A percentile compares a stretch with the other conserved stretches of the same genome.
phyloP scores from a whole-genome alignment of 2,329 filamentous ascomycete genomes.

The Trichoderma gracile region DNA sequence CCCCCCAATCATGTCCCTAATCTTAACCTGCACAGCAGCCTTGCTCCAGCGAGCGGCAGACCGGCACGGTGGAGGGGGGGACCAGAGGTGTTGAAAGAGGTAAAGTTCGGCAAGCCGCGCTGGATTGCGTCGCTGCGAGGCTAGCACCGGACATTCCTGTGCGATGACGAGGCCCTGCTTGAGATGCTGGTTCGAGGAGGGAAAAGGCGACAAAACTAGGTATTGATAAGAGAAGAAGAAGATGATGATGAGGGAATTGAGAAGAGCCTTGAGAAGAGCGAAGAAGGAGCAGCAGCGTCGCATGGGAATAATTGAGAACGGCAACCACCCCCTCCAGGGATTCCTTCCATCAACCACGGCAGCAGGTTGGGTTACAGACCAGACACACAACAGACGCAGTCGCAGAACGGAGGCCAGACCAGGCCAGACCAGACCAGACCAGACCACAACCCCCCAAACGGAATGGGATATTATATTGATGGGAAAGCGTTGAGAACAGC shows the following conservation, averaged over 20 bases:
- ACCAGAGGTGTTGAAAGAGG: constrained; percentile 14
- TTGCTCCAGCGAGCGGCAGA: constrained; percentile 22
- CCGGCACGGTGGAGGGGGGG: constrained; percentile 21
- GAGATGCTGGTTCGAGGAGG: background rate
- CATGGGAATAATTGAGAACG: too few relatives aligned
- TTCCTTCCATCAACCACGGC: too few relatives aligned
- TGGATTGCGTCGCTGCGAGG: constrained; percentile 4
- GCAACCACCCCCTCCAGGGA: too few relatives aligned
- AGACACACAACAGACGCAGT: too few relatives aligned
- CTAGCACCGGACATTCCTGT: constrained; percentile 14
- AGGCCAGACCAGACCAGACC: too few relatives aligned
- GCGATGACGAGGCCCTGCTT: background rate
- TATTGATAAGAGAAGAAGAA: background rate
- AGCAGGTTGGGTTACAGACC: too few relatives aligned
- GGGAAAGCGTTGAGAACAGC: too few relatives aligned
- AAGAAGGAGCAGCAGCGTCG: too few relatives aligned
- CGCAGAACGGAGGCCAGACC: too few relatives aligned
- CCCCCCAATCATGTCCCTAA: background rate
- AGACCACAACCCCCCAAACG: too few relatives aligned
- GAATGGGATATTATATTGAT: too few relatives aligned
- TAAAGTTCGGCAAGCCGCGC: constrained; percentile 15
- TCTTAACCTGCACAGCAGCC: constrained; percentile 18
- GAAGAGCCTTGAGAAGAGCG: too few relatives aligned
- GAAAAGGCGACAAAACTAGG: background rate
- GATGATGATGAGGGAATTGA: background rate